phyloP scores from a whole-genome alignment of 768 basidiomycete species.

The Russula sp. region DNA sequence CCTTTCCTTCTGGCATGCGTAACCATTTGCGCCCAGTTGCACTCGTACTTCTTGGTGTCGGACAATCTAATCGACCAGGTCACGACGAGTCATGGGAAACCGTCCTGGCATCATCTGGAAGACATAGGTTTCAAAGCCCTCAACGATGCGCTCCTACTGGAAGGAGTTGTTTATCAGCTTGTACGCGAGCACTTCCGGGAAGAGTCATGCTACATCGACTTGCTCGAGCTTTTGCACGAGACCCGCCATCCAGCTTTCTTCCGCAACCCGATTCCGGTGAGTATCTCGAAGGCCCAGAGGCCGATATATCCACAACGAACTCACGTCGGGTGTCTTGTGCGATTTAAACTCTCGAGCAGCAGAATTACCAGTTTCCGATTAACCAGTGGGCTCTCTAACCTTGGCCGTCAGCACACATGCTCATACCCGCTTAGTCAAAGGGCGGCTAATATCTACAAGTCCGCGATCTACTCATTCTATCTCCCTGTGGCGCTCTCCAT shows the following conservation, averaged over 20 bases:
- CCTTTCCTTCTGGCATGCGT: neutral
- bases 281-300: neutral
- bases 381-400: constrained; percentile 49
- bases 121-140: constrained; percentile 80
- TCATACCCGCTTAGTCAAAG: constrained; percentile 52
- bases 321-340: neutral
- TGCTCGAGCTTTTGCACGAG: constrained; percentile 91
- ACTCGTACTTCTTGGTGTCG: constrained; percentile 94
- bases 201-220: constrained; percentile 78
- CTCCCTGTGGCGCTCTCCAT: constrained; percentile 94
- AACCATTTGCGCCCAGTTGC: constrained; percentile 50
- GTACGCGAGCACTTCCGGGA: constrained; percentile 79
- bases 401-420: neutral
- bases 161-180: constrained; percentile 85
- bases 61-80: constrained; percentile 97
- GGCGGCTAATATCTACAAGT: constrained; percentile 94
- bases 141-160: constrained; percentile 96
- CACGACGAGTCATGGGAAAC: constrained; percentile 86
- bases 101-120: constrained; percentile 82
- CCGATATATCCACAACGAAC: neutral
- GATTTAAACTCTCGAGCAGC: neutral
- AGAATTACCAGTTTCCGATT: constrained; percentile 70
- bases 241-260: constrained; percentile 33
- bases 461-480: constrained; percentile 97
- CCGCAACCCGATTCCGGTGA: constrained; percentile 15